phyloP scores from a whole-genome alignment of 345 rosid species.

The Sonneratia alba region DNA sequence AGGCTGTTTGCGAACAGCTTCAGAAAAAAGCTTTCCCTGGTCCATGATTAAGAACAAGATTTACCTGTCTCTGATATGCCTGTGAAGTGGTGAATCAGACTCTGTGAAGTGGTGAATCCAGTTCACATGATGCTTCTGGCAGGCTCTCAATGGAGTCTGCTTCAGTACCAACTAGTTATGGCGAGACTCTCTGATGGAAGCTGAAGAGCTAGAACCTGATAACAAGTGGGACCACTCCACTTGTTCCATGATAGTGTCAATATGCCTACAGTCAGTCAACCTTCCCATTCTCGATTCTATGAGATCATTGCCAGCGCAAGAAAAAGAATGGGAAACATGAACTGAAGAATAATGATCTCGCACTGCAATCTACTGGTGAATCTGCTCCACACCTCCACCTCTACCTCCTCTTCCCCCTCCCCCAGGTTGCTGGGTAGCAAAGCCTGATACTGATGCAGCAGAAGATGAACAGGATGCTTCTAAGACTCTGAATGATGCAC shows the following conservation, averaged over 20 bases:
- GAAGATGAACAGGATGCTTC: slow-evolving; percentile 27
- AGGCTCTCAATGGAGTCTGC: slow-evolving; percentile 30
- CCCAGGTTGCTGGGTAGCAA: slow-evolving; percentile 2
- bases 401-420: slow-evolving; percentile 36
- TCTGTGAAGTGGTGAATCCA: slow-evolving; percentile 83
- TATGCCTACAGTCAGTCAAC: slow-evolving; percentile 17
- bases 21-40: slow-evolving; percentile 37
- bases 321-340: slow-evolving; percentile 16
- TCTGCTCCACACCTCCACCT: slow-evolving; percentile 54
- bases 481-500: slow-evolving; percentile 20
- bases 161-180: slow-evolving; percentile 20
- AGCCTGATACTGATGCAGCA: slow-evolving; percentile 22
- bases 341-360: slow-evolving; percentile 14
- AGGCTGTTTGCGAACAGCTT: slow-evolving; percentile 55
- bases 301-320: slow-evolving; percentile 19
- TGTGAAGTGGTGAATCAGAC: slow-evolving; percentile 26
- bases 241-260: slow-evolving; percentile 2
- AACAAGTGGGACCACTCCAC: slow-evolving; percentile 28
- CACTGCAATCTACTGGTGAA: slow-evolving; percentile 25
- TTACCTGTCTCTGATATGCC: slow-evolving; percentile 23
- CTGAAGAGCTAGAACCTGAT: slow-evolving; percentile 13
- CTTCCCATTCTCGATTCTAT: slow-evolving; percentile 48
- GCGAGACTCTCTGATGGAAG: slow-evolving; percentile 8
- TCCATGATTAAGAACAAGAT: slow-evolving; percentile 29
- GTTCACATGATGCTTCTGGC: slow-evolving; percentile 32